phyloP scores from a whole-genome alignment of 768 basidiomycete genomes.

The Coprinellus micaceus region DNA sequence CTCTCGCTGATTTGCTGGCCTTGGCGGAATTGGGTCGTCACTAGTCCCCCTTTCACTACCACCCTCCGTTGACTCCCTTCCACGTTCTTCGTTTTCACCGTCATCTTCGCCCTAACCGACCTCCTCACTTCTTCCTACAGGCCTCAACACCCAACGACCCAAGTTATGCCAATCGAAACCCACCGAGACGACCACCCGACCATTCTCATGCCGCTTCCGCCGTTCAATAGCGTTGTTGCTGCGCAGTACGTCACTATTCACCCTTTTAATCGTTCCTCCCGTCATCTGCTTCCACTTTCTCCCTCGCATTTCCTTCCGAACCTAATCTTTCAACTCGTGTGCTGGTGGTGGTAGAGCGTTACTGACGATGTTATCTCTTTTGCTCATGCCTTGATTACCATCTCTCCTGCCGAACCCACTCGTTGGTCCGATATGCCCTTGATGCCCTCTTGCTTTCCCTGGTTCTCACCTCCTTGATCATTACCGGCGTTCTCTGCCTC shows the following conservation, averaged over 20 bases:
- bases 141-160: constrained; percentile 11
- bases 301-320: too few species aligned
- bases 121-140: neutral
- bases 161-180: constrained; percentile 13
- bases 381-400: too few species aligned
- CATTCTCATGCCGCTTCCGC: constrained; percentile 42
- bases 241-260: constrained; percentile 16
- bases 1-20: too few species aligned
- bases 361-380: neutral
- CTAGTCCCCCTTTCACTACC: neutral
- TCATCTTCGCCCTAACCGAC: too few species aligned
- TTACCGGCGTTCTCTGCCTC: too few species aligned
- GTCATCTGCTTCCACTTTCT: neutral
- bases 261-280: neutral
- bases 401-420: too few species aligned
- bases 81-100: too few species aligned
- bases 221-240: constrained; percentile 37
- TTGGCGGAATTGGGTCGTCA: too few species aligned
- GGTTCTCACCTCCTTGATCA: too few species aligned
- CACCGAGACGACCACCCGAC: constrained; percentile 22
- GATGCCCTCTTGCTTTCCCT: too few species aligned
- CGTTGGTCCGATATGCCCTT: too few species aligned
- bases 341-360: neutral
- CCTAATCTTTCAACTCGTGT: neutral
- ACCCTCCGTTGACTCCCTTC: neutral